phyloP scores from a whole-genome alignment of 495 filamentous ascomycete genomes.

The Sordaria brevicollis region DNA sequence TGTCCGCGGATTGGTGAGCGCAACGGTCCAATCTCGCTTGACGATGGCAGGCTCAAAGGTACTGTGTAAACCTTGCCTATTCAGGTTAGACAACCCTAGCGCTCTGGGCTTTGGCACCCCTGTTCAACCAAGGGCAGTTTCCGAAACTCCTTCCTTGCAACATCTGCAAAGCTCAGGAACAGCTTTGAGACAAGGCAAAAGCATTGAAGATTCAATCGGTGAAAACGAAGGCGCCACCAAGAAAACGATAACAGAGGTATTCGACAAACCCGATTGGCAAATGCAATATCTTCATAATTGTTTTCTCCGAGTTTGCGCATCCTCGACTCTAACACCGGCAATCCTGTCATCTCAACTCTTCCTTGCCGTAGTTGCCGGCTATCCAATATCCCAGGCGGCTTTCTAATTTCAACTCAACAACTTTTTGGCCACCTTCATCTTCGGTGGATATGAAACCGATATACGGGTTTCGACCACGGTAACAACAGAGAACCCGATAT shows the following conservation, averaged over 20 bases:
- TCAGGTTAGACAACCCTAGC: constrained; percentile 12
- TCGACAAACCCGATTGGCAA: neutral
- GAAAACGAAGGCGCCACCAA: neutral
- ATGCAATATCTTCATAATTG: neutral
- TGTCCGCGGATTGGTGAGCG: constrained; percentile 15
- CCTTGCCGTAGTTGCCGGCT: neutral
- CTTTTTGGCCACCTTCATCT: neutral
- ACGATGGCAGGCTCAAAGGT: constrained; percentile 11
- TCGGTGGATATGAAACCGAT: neutral
- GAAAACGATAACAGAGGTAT: neutral
- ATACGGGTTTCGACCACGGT: too few relatives aligned
- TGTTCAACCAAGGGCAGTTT: constrained; percentile 4
- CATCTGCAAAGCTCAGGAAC: neutral
- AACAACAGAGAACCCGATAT: too few relatives aligned
- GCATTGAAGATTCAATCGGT: neutral
- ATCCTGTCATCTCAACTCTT: neutral
- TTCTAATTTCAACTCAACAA: neutral
- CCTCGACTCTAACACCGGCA: neutral
- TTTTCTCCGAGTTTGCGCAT: neutral
- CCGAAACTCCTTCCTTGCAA: neutral
- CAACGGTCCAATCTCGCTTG: constrained; percentile 27
- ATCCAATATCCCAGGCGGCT: neutral
- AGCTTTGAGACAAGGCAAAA: neutral
- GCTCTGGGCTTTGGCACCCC: neutral
- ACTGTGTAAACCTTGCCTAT: constrained; percentile 13